A percentile compares a stretch with the other conserved stretches of the same genome.
Conservation (phyloP, 2,329 filamentous ascomycete species). For the Curvularia eragrostidis region DNA sequence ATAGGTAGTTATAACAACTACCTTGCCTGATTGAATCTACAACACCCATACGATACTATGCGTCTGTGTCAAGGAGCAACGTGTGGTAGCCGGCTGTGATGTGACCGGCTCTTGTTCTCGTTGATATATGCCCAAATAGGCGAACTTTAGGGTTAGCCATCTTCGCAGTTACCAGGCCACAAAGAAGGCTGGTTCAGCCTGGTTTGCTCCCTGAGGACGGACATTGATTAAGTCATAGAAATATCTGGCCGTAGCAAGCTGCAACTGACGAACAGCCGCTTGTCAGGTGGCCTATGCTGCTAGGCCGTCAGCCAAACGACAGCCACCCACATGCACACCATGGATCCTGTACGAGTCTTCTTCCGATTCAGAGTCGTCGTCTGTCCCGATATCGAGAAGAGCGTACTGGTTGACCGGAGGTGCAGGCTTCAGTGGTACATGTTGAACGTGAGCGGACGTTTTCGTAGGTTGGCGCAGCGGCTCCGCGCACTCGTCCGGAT, state of each 20-base stretch:
- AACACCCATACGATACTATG: neutral
- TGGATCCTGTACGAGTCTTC: slow-evolving; percentile 30
- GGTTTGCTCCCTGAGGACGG: neutral
- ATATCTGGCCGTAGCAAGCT: neutral
- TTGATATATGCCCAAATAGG: too few species aligned
- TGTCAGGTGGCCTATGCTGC: slow-evolving; percentile 21
- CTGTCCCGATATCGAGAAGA: slow-evolving; percentile 38
- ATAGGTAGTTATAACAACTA: neutral
- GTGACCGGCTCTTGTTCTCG: neutral
- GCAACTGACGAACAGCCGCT: neutral
- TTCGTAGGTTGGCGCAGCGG: slow-evolving; percentile 54
- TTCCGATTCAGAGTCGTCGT: slow-evolving; percentile 37
- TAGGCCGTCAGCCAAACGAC: slow-evolving; percentile 30
- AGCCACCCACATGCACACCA: slow-evolving; percentile 28
- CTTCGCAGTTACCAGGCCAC: neutral
- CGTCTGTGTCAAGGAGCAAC: neutral
- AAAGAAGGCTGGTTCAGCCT: neutral
- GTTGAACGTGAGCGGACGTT: slow-evolving; percentile 12
- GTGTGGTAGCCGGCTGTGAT: neutral
- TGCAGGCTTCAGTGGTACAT: slow-evolving; percentile 23
- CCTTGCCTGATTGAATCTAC: neutral
- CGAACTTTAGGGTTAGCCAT: too few species aligned
- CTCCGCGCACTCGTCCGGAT: slow-evolving; percentile 73
- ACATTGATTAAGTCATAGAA: neutral
- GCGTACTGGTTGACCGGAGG: slow-evolving; percentile 42